Conservation (phyloP, 768 basidiomycete genomes). For the Lentinus tigrinus region DNA sequence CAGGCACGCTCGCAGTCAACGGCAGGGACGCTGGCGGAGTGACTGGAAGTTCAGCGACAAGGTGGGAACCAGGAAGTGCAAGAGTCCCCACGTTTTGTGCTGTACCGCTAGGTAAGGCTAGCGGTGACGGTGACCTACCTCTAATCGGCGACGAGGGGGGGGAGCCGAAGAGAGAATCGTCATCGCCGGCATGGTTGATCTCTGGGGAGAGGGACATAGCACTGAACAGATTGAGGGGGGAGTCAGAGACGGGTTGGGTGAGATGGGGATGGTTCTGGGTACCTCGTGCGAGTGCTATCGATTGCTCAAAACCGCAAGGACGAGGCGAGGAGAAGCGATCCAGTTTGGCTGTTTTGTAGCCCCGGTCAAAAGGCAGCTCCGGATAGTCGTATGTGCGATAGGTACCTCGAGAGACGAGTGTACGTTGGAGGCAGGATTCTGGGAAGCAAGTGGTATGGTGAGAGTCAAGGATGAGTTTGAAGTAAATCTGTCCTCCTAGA, state of each 20-base stretch:
- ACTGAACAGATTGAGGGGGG: slow-evolving; percentile 1
- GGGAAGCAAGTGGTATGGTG: too few relatives aligned
- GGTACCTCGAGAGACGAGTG: not conserved
- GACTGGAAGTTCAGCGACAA: slow-evolving; percentile 82
- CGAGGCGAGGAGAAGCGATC: not conserved
- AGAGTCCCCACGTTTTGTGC: slow-evolving; percentile 94
- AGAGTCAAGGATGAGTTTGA: not conserved
- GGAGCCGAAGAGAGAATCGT: slow-evolving; percentile 77
- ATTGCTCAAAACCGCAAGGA: slow-evolving; percentile 1
- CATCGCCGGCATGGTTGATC: slow-evolving; percentile 42
- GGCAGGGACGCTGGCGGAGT: slow-evolving; percentile 72
- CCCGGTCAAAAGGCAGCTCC: not conserved
- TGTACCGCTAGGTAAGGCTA: slow-evolving; percentile 57
- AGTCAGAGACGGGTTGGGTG: not conserved
- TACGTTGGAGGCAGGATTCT: too few relatives aligned
- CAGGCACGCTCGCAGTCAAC: slow-evolving; percentile 17
- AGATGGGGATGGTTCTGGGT: not conserved
- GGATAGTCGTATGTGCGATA: not conserved
- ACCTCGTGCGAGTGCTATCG: slow-evolving; percentile 21
- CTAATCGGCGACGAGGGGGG: slow-evolving; percentile 67
- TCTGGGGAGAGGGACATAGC: slow-evolving; percentile 22
- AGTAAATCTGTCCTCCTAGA: not conserved
- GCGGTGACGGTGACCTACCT: slow-evolving; percentile 76
- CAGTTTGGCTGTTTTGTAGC: slow-evolving; percentile 2
- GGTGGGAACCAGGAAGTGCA: slow-evolving; percentile 96